phyloP scores from a whole-genome alignment of 2,329 filamentous ascomycete genomes.

The Pyricularia pennisetigena region DNA sequence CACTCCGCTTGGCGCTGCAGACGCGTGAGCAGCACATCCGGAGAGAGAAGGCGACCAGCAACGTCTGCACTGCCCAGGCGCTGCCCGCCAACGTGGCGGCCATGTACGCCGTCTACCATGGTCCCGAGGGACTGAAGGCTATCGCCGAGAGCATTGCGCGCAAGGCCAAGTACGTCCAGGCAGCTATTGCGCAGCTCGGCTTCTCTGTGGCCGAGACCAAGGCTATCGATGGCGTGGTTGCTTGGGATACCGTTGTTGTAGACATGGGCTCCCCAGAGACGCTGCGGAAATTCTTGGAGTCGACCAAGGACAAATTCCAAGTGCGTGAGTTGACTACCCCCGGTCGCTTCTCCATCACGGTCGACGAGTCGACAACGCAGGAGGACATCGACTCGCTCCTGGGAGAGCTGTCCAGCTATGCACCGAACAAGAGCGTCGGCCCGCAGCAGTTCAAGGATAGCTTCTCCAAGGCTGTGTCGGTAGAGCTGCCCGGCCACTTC shows the following conservation, averaged over 20 bases:
- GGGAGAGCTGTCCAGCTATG: constrained; percentile 6
- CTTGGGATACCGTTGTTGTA: constrained; percentile 13
- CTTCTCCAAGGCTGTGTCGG: constrained; percentile 24
- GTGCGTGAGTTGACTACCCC: not conserved
- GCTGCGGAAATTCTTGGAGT: constrained; percentile 3
- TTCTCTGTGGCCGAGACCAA: constrained; percentile 37
- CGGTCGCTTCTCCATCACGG: constrained; percentile 55
- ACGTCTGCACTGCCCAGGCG: constrained; percentile 93
- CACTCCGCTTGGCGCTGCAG: constrained; percentile 77
- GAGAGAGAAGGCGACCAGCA: constrained; percentile 93
- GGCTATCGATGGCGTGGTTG: constrained; percentile 20
- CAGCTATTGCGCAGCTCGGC: constrained; percentile 51
- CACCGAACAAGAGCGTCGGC: not conserved
- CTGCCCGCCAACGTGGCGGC: constrained; percentile 92
- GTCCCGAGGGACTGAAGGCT: constrained; percentile 68
- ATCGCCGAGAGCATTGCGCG: constrained; percentile 74
- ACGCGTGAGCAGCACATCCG: constrained; percentile 95
- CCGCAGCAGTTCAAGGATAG: constrained; percentile 15
- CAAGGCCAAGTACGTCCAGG: constrained; percentile 59
- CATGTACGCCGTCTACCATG: constrained; percentile 91
- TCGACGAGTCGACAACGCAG: constrained; percentile 51
- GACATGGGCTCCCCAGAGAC: not conserved
- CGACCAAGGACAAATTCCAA: constrained; percentile 19
- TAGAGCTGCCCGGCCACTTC: constrained; percentile 38
- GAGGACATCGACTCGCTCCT: constrained; percentile 15